Base-by-base conservation (phyloP, 257 asterid species). In the Solanum piurae region DNA sequence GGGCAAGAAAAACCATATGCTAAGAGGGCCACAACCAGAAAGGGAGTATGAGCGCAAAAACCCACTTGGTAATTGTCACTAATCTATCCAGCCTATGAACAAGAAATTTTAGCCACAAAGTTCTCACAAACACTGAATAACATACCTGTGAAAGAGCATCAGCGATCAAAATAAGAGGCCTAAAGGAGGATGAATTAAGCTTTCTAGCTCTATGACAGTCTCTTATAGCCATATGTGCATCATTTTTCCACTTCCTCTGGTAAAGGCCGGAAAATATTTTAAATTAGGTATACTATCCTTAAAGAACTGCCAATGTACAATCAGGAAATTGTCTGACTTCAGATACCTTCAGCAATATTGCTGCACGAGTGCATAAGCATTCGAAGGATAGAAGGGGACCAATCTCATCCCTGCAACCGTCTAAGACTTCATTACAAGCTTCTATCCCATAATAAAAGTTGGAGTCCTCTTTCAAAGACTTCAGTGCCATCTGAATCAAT, bases 171-270 rank as follows among this genome's bases (percentile, higher is more conserved):
- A 96, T 89, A 89, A 95, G 92, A 83, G 98, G 95, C 91, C 93
- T 93, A 87, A 92, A 85, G 88, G 98, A 96, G 87, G 95, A 92
- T 82, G 96, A 93, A 87, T 94, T 90, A 80, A 94, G 88, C 89
- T 89, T 93, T 84, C 95, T 92, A 89, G 99, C 99, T 89, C 91
- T 90, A 89, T 90, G 93, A 89, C 97, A 96, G 90, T 97, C 99
- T 93, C 97, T 93, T 87, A 96, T 91, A 71, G 99, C 96, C 98
- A 97, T 93, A 90, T 95, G 93, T 9, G 93, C 90, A 89, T 97
- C 99, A 92, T 91, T 94, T 93, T 92, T 96, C 99, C 99, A 97
- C 88, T 90, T 93, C 66, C 99, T 91, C 99, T 97, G 93, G 68
- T 83, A 85, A 86, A 89, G 37, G 75, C 11, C 40, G 36, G 29